Evolutionary conservation across 805 yeast genomes (phyloP).

Genomic region (Metschnikowia baotianmanensis): DNA sequence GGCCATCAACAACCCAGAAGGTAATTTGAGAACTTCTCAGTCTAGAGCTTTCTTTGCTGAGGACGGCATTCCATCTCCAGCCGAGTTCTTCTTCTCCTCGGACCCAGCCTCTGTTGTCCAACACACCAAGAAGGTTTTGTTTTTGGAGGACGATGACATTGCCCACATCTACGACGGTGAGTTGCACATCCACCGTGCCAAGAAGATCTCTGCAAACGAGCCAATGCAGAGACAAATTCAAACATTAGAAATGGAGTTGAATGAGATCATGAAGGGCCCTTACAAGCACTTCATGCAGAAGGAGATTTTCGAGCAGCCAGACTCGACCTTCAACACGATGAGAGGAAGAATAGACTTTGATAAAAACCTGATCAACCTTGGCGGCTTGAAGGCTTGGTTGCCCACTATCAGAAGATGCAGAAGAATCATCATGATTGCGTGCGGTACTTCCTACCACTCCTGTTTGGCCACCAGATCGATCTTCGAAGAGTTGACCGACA

Average conservation of each 20-base stretch:
- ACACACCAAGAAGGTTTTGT: constrained; percentile 95
- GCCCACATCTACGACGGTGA: constrained; percentile 99
- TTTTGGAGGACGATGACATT: constrained; percentile 96
- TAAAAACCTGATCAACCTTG: constrained; percentile 70
- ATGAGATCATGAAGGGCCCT: constrained; percentile 97
- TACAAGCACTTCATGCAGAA: constrained; percentile 97
- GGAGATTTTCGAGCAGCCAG: constrained; percentile 98
- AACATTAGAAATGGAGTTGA: constrained; percentile 94
- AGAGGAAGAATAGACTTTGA: constrained; percentile 97
- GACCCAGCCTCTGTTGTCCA: constrained; percentile 96
- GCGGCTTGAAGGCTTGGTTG: constrained; percentile 84
- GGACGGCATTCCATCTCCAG: constrained; percentile 88
- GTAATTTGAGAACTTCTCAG: constrained; percentile 77
- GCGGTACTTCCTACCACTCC: constrained; percentile 99
- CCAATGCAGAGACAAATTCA: constrained; percentile 95
- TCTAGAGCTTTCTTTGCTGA: constrained; percentile 96
- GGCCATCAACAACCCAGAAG: constrained; percentile 54
- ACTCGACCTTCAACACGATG: constrained; percentile 97
- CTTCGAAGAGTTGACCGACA: constrained; percentile 94
- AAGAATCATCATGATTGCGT: constrained; percentile 96
- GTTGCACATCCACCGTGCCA: constrained; percentile 95
- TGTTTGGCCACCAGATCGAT: constrained; percentile 96
- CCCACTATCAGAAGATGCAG: constrained; percentile 91
- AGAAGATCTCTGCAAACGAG: constrained; percentile 72
- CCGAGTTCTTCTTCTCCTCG: constrained; percentile 92